Base-by-base conservation (phyloP, 768 basidiomycete species). In the Kondoa subrosea region DNA sequence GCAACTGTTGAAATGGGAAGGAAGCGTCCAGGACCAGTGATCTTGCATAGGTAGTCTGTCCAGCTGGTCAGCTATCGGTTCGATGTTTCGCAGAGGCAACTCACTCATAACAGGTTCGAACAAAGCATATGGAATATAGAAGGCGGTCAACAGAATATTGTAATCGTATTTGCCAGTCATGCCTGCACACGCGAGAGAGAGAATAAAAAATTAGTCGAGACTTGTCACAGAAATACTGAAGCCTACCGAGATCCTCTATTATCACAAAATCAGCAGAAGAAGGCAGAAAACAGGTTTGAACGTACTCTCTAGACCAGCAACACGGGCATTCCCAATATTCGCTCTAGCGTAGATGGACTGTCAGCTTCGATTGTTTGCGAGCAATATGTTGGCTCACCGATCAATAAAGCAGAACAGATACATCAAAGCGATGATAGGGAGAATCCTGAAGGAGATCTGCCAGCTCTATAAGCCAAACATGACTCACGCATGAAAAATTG, bases 11-110 rank as follows among this genome's bases (percentile, higher is more conserved):
- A 69, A 15, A 57, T 30, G 21, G 68, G 68, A 16, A 69, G 17
- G 67, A 56, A 69, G 27, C 50, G 27, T 4, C 68, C 68, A 21
- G 68, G 68, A 4, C 68, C 57, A 34, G 68, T n/a, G 56, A 30
- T 14, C 67, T 69, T 69, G 68, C 68, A 69, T 8, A 50, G 40
- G 40, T 50, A 50, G 40, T 50, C 40, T 50, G 40, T 50, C n/a
- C n/a, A 50, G 40, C 40, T 8, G 21, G 40, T 8, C 8, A 8
- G 40, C 21, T 50, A 50, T 8, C 40, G 21, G 40, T 8, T 8
- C 40, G 12, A 21, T 21, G 40, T 8, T 21, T 50, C 21, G 40
- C 40, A 8, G 21, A 21, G 8, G 12, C 21, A 21, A 50, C 40
- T 8, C 40, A 50, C 40, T 50, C 40, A 50, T 50, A 21, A 50